phyloP scores from a whole-genome alignment of 305 asterid genomes.

The Nicotiana rustica region DNA sequence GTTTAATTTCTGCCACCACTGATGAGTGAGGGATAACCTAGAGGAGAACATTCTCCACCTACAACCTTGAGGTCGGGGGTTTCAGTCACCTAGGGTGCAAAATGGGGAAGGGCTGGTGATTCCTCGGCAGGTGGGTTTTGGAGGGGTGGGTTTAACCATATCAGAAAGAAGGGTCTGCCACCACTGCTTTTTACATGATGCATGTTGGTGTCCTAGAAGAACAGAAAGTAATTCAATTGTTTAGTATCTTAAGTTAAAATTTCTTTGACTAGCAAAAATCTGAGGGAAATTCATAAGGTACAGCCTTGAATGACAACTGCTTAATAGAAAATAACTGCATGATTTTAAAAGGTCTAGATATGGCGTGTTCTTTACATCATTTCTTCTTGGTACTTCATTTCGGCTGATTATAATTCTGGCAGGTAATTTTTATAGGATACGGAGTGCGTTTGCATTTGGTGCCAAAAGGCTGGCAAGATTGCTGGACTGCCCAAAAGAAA shows the following conservation, averaged over 20 bases:
- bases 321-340: constrained; percentile 17
- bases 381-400: constrained; percentile 23
- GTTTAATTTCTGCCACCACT: constrained; percentile 19
- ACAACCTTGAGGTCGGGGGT: constrained; percentile 19
- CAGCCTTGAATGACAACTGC: constrained; percentile 2
- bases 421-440: constrained; percentile 92
- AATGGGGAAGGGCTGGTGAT: not conserved
- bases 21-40: constrained; percentile 27
- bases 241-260: constrained; percentile 2
- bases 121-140: constrained; percentile 20
- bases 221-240: not conserved
- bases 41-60: not conserved
- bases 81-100: not conserved
- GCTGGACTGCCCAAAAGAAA: constrained; percentile 77
- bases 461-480: constrained; percentile 82
- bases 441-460: constrained; percentile 95
- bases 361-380: constrained; percentile 27
- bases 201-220: constrained; percentile 1
- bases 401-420: constrained; percentile 38
- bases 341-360: not conserved
- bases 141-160: constrained; percentile 25
- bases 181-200: constrained; percentile 3
- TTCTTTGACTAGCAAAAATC: not conserved
- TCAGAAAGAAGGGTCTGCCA: not conserved
- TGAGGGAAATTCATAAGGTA: constrained; percentile 22